Conservation (phyloP, 306 rosid genomes). For the Cicer pinnatifidum region DNA sequence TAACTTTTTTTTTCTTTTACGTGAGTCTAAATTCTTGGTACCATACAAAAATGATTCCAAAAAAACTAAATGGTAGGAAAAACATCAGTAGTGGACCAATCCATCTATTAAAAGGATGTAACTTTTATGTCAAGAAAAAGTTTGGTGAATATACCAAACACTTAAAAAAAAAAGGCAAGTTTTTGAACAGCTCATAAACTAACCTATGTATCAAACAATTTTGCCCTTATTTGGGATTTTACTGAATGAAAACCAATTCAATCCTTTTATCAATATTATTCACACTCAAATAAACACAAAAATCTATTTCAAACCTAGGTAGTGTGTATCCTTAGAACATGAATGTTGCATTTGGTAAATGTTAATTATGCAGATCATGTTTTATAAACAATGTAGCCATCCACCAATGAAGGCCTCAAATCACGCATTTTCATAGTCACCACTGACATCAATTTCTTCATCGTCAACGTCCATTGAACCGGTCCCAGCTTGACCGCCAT, state of each 20-base stretch:
- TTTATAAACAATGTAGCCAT: conserved; percentile 38
- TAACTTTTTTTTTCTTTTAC: no score
- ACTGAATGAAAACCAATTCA: conserved; percentile 35
- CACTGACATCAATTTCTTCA: conserved; percentile 79
- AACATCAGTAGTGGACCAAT: not conserved
- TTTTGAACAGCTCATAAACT: conserved; percentile 1
- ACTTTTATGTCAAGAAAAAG: not conserved
- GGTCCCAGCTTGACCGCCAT: conserved; percentile 48
- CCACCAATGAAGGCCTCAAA: conserved; percentile 32
- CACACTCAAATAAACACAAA: conserved; percentile 44
- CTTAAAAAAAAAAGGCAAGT: conserved; percentile 5
- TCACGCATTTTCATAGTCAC: conserved; percentile 58
- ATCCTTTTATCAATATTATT: conserved; percentile 26
- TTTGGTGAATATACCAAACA: not conserved
- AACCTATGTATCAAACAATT: not conserved
- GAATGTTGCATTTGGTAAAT: conserved; percentile 43
- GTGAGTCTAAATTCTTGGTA: no score
- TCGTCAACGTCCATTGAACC: conserved; percentile 61
- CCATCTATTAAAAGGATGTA: not conserved
- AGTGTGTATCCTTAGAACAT: conserved; percentile 32
- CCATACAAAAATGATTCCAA: no score
- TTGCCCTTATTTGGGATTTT: conserved; percentile 9
- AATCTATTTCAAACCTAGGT: conserved; percentile 40
- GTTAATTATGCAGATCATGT: conserved; percentile 38
- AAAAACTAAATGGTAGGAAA: no score